Conservation (phyloP, 352 stramenopile species). For the Pythium utonaiense region DNA sequence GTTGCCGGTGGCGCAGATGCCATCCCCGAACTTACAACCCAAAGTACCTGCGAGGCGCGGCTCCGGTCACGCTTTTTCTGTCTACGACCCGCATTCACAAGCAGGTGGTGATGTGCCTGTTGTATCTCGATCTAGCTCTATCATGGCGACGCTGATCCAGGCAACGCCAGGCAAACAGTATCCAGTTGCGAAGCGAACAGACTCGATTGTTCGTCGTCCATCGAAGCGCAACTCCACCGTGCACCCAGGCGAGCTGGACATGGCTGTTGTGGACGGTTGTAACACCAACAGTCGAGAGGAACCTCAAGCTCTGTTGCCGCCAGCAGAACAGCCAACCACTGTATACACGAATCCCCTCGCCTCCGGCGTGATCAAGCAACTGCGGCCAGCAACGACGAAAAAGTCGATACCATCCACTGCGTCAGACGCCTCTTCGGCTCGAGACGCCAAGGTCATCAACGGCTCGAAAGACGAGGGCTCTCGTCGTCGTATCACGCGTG, state of each 20-base stretch:
- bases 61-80: conserved; percentile 4
- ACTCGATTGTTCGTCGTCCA: not conserved
- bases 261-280: not conserved
- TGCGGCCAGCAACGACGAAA: not conserved
- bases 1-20: not conserved
- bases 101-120: not conserved
- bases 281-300: not conserved
- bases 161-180: not conserved
- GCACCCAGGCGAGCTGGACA: not conserved
- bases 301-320: no score
- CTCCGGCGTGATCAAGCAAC: no score
- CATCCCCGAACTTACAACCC: not conserved
- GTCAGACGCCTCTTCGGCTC: not conserved
- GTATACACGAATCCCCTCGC: no score
- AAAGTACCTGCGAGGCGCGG: not conserved
- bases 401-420: not conserved
- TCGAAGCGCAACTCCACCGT: not conserved
- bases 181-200: not conserved
- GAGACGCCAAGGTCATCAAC: not conserved
- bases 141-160: conserved; percentile 8
- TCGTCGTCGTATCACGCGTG: not conserved
- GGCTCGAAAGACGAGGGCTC: not conserved
- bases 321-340: no score
- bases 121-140: not conserved
- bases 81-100: conserved; percentile 6